Percentiles rank a stretch among this genome's conserved stretches.
phyloP scores from a whole-genome alignment of 2,329 filamentous ascomycete species.

The Daldinia sp. region DNA sequence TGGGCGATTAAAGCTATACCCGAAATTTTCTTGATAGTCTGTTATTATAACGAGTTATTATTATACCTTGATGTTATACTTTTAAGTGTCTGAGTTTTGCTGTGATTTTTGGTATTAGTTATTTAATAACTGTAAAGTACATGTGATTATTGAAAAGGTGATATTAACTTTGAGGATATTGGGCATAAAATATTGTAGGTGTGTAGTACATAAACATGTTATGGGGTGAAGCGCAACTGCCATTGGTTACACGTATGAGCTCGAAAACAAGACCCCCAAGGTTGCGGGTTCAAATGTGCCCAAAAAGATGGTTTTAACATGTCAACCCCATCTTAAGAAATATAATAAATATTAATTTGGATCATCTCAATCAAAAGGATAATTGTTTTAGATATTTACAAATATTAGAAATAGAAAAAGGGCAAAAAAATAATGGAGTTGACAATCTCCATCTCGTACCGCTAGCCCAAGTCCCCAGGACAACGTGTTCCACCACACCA shows the following conservation, averaged over 20 bases:
- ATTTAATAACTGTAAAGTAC: neutral
- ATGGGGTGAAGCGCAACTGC: neutral
- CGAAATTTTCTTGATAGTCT: constrained; percentile 29
- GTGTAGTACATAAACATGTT: neutral
- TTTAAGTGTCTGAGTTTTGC: neutral
- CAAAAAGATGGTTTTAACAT: neutral
- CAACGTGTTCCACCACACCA: constrained; percentile 75
- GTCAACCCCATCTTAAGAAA: no score
- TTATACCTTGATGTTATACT: constrained; percentile 1
- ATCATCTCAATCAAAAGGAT: no score
- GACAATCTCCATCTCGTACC: constrained; percentile 63
- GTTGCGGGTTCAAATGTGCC: neutral
- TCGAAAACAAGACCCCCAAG: neutral
- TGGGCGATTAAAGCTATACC: constrained; percentile 12
- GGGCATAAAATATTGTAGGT: neutral
- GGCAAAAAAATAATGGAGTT: constrained; percentile 54
- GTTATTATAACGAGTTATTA: constrained; percentile 21
- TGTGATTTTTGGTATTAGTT: neutral
- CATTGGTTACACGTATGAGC: neutral
- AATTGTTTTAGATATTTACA: neutral
- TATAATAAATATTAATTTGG: no score
- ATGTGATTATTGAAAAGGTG: neutral
- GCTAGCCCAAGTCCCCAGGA: constrained; percentile 66
- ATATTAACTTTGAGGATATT: neutral
- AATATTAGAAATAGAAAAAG: constrained; percentile 47